Base-by-base conservation (phyloP, 1,139 yeast genomes). In the Kodamaea sp. region DNA sequence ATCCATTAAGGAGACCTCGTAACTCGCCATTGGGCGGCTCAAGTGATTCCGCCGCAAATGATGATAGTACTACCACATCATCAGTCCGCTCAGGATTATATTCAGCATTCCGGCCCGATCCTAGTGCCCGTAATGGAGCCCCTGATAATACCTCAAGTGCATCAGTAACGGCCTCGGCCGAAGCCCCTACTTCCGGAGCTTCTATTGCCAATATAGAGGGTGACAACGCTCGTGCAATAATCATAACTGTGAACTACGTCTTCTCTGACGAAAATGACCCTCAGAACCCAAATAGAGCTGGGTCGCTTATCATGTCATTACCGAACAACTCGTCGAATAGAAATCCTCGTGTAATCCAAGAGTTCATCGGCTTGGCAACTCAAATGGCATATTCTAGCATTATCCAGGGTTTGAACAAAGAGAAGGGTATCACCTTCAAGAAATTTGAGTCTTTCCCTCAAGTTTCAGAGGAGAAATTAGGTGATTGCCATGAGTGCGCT, bases 381-480 rank as follows among this genome's bases (percentile, higher is more conserved):
- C 80, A 79, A 31, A 72, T 83, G 62, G 89, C 89, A 1, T 70
- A 81, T 50, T 64, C 80, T 22, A 77, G 86, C 13, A 75, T 81
- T 20, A 63, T 77, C 5, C 70, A 72, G 26, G 68, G 52, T 49
- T 61, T 57, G 42, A 63, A 46, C 53, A 70, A 55, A 39, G 63
- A 69, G 21, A 59, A 56, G 26, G 86, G 88, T 7, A 66, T 80
- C 4, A 64, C 82, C 0, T 54, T 68, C 15, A 73, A 72, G 16
- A 67, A 64, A 22, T 82, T 83, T 54, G 71, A 73, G 22, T 60
- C 68, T 5, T 68, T 78, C 39, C 75, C 76, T 3, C 52, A 61
- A 0, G 59, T 63, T 26, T 43, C 50, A 4, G 37, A 57, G 1
- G 47, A 50, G 1, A 70, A 66, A 2, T 42, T 68, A 20, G 46